These are phyloP conservation scores for Coprinopsis sp. DNA, from an alignment of 768 basidiomycete species.

Conservation along the genomic window DNA sequence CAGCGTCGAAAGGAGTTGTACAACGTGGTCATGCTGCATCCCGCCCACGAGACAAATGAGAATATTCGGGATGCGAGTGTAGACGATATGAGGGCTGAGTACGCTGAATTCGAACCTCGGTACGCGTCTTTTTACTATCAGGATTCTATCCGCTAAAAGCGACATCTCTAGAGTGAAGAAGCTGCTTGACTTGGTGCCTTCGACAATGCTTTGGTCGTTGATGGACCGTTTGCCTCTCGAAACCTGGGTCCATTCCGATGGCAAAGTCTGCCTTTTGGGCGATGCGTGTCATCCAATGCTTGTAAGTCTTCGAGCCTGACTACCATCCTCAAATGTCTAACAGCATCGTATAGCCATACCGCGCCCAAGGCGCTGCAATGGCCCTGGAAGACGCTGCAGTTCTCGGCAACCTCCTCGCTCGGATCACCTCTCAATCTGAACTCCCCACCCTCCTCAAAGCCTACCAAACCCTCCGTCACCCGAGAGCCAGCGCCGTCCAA, in stretches of 20 bases:
- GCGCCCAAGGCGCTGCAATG: conserved; percentile 53
- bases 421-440: conserved; percentile 37
- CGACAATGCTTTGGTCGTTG: conserved; percentile 43
- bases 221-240: conserved; percentile 44
- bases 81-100: conserved; percentile 44
- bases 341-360: conserved; percentile 37
- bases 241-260: conserved; percentile 44
- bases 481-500: conserved; percentile 47
- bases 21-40: conserved; percentile 38
- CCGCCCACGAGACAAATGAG: conserved; percentile 35
- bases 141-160: not conserved
- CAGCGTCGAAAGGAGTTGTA: conserved; percentile 37
- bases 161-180: conserved; percentile 35
- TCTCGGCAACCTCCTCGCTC: conserved; percentile 48
- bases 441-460: conserved; percentile 43
- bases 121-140: conserved; percentile 13
- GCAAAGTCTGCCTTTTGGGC: conserved; percentile 43
- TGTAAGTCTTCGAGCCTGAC: conserved; percentile 28
- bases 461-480: conserved; percentile 48
- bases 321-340: not conserved
- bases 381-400: conserved; percentile 52
- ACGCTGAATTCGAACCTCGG: conserved; percentile 46
- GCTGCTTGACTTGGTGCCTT: conserved; percentile 39
- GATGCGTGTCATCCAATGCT: conserved; percentile 59
- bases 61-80: conserved; percentile 38